These are phyloP conservation scores for Colletotrichum truncatum DNA, from an alignment of 2,329 filamentous ascomycete genomes.

Conservation along the genomic window DNA sequence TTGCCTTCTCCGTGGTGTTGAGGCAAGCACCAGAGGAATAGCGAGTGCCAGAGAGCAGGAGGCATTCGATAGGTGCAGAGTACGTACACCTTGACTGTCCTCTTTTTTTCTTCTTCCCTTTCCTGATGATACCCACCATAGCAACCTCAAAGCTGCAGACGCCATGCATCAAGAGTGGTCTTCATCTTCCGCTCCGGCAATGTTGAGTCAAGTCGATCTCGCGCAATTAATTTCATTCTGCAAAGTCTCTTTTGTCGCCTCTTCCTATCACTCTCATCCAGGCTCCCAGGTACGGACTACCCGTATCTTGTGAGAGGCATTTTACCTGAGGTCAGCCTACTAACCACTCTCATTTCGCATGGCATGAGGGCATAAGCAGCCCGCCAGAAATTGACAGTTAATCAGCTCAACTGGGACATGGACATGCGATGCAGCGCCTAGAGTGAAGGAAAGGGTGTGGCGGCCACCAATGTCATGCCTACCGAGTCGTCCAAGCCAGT, in stretches of 20 bases:
- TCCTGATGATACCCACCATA: constrained; percentile 11
- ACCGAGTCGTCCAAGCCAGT: too few species aligned
- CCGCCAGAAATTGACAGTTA: constrained; percentile 1
- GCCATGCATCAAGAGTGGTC: constrained; percentile 27
- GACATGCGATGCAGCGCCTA: not conserved
- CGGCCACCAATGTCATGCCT: too few species aligned
- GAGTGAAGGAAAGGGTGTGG: not conserved
- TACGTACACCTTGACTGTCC: too few species aligned
- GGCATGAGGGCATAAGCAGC: not conserved
- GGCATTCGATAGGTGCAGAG: too few species aligned
- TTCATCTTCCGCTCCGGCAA: too few species aligned
- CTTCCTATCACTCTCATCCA: not conserved
- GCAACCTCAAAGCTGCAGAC: constrained; percentile 14
- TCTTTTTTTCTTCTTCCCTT: too few species aligned
- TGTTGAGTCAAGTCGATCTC: not conserved
- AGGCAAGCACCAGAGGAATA: too few species aligned
- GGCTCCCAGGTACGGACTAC: not conserved
- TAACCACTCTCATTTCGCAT: not conserved
- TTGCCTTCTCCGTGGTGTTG: not conserved
- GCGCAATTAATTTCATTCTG: not conserved
- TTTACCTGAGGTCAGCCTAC: not conserved
- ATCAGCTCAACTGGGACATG: not conserved
- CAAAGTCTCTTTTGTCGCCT: not conserved
- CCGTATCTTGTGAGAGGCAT: not conserved
- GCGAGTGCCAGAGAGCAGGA: too few species aligned